These are phyloP conservation scores for Barnettozyma siamensis DNA, from an alignment of 805 yeast genomes.

Conservation along the genomic window DNA sequence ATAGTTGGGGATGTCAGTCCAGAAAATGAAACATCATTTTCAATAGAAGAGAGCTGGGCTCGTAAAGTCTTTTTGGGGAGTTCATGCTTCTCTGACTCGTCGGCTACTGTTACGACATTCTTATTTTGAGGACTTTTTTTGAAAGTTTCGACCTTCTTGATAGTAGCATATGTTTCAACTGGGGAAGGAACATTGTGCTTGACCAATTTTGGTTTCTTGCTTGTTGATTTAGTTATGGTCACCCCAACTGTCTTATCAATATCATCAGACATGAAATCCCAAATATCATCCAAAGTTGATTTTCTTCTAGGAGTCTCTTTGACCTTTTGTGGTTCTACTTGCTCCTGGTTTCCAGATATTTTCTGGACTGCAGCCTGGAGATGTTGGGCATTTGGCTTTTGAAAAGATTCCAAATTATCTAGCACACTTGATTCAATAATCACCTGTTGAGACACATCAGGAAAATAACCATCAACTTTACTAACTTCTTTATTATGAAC, in stretches of 20 bases:
- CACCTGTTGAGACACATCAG: slow-evolving; percentile 3
- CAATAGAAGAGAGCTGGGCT: slow-evolving; percentile 7
- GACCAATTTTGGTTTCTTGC: slow-evolving; percentile 9
- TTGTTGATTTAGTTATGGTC: neutral
- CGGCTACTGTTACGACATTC: neutral
- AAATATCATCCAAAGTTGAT: slow-evolving; percentile 12
- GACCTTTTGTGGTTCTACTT: too few species aligned
- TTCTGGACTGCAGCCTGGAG: too few species aligned
- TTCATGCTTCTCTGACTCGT: too few species aligned
- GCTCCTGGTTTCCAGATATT: too few species aligned
- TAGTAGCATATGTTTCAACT: neutral
- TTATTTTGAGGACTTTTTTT: neutral
- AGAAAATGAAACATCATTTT: slow-evolving; percentile 10
- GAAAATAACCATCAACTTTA: neutral
- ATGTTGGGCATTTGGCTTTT: neutral
- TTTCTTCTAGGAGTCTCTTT: neutral
- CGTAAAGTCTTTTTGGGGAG: neutral
- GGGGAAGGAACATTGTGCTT: neutral
- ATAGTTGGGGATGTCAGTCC: slow-evolving; percentile 12
- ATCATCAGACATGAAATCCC: slow-evolving; percentile 21
- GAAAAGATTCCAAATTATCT: neutral
- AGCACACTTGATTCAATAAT: slow-evolving; percentile 8
- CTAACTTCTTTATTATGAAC: neutral
- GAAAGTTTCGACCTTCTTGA: neutral
- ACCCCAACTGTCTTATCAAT: neutral